Base-by-base conservation (phyloP, 1,284 basidiomycete species). In the Ustilago nuda region DNA sequence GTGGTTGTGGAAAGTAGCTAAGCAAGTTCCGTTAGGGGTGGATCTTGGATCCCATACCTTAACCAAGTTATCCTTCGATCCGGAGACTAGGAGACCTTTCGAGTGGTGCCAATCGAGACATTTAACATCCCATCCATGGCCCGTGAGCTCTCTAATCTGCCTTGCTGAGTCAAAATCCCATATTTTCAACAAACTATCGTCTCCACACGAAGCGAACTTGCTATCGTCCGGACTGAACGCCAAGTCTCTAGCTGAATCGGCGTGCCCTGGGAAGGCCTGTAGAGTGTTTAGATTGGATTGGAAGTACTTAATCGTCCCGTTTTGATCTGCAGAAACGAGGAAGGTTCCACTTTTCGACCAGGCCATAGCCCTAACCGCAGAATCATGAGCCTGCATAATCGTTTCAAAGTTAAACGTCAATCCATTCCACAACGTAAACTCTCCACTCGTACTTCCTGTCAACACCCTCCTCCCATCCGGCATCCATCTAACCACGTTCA, bases 361-460 rank as follows among this genome's bases (percentile, higher is more conserved):
- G 9, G 91, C 88, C 85, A 98, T 91, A 0, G 94, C 90, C 41
- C 95, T 93, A 67, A 99, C 94, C 23, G 94, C 93, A 9, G 92
- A 92, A 85, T 99, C 96, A 87, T 99, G 97, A 0, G 95, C 96
- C 85, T 98, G 95, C 48, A 98, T 90, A 82, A 99, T 98, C 0
- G 96, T 98, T 87, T 99, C 96, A 86, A 99, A 99, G 88, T 99
- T 98, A 91, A 98, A 99, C 0, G 96, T 98, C 36, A 97, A 89
- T 19, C 95, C 96, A 83, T 99, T 99, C 96, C 97, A 99, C 6
- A 99, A 90, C 0, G 96, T 98, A 87, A 99, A 98, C 87, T 99
- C 96, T 61, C 97, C 97, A 78, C 93, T 94, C 33, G 95, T 95
- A 17, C 95, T 95, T 30, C 96, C 96, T 0, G 97, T 99, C 51